Conservation (phyloP, 2,329 filamentous ascomycete species). For the Ceratocystis papillata region DNA sequence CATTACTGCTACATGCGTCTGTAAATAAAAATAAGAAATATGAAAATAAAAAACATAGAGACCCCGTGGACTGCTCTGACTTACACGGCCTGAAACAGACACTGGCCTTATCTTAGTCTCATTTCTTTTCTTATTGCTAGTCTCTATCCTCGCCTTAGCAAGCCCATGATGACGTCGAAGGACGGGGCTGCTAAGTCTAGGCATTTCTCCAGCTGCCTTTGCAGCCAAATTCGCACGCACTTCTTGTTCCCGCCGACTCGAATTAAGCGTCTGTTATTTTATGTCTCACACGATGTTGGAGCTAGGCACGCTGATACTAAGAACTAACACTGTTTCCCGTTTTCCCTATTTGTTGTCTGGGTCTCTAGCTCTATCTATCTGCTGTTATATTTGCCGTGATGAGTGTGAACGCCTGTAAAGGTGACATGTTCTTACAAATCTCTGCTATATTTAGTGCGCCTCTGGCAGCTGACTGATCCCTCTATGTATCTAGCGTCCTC, state of each 20-base stretch:
- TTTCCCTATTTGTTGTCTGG: background rate
- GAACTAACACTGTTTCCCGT: background rate
- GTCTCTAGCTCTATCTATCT: background rate
- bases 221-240: background rate
- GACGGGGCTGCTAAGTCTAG: background rate
- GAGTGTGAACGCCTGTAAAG: too few relatives aligned
- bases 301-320: background rate
- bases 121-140: background rate
- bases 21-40: too few relatives aligned
- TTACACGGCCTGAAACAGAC: background rate
- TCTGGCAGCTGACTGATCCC: background rate
- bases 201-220: background rate
- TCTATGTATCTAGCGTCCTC: background rate
- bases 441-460: background rate
- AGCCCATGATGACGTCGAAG: background rate
- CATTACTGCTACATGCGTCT: too few relatives aligned
- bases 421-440: too few relatives aligned
- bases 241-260: background rate
- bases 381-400: background rate
- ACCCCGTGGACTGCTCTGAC: too few relatives aligned
- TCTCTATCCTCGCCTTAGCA: too few relatives aligned
- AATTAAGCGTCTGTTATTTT: too few relatives aligned
- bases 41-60: too few relatives aligned
- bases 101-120: background rate
- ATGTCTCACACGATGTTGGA: too few relatives aligned